Evolutionary conservation across 2,329 filamentous ascomycete species (phyloP).

Genomic region (Calonectria pseudoturangicola): DNA sequence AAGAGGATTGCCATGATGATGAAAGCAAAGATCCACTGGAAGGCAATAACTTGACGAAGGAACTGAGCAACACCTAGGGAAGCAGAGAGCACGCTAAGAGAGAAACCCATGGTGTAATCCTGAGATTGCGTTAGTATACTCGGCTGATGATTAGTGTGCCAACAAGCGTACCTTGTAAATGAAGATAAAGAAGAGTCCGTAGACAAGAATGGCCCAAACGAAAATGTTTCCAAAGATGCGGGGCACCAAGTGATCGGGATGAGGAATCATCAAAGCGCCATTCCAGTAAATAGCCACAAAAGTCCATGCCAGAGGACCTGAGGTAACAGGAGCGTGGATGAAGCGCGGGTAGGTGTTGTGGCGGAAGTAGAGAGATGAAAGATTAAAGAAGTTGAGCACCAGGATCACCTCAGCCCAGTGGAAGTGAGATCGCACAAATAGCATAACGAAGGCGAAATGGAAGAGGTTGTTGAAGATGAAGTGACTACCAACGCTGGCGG

Average conservation of each 20-base stretch:
- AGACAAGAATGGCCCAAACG: slow-evolving; percentile 87
- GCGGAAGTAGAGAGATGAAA: slow-evolving; percentile 86
- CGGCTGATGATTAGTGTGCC: not conserved
- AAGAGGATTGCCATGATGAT: slow-evolving; percentile 86
- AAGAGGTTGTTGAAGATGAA: slow-evolving; percentile 92
- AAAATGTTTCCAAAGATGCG: slow-evolving; percentile 90
- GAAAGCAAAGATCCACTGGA: slow-evolving; percentile 96
- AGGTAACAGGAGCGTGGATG: slow-evolving; percentile 85
- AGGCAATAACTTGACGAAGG: slow-evolving; percentile 80
- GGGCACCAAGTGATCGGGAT: slow-evolving; percentile 79
- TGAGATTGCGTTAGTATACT: slow-evolving; percentile 50
- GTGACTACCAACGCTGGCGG: slow-evolving; percentile 86
- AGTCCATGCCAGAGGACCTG: slow-evolving; percentile 87
- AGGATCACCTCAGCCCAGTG: slow-evolving; percentile 85
- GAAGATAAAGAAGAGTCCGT: slow-evolving; percentile 85
- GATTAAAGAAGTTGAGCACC: slow-evolving; percentile 88
- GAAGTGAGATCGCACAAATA: slow-evolving; percentile 87
- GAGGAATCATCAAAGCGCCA: slow-evolving; percentile 86
- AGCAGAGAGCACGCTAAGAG: slow-evolving; percentile 82
- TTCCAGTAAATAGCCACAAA: slow-evolving; percentile 93
- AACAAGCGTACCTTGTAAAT: slow-evolving; percentile 77
- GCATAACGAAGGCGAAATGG: slow-evolving; percentile 86
- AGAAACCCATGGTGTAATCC: slow-evolving; percentile 87
- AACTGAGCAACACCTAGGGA: slow-evolving; percentile 88
- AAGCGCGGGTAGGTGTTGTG: slow-evolving; percentile 82